These are phyloP conservation scores for Cryphonectria radicalis DNA, from an alignment of 2,329 filamentous ascomycete species.

Conservation along the genomic window DNA sequence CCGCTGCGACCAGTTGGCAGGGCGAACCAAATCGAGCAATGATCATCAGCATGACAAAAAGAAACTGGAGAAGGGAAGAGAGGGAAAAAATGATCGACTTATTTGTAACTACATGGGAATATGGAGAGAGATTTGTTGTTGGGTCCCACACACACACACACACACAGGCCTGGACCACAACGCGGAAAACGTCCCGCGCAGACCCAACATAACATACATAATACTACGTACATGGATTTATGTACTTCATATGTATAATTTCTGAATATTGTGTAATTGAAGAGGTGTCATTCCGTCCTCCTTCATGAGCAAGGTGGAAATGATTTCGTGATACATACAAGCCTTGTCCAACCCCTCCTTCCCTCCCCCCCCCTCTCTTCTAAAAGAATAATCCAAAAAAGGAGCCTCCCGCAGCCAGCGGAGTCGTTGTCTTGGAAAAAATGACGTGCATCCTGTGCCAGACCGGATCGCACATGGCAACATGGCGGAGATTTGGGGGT, in stretches of 20 bases:
- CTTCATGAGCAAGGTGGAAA: neutral
- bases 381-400: neutral
- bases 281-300: neutral
- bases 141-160: neutral
- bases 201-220: neutral
- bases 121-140: neutral
- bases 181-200: conserved; percentile 1
- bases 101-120: neutral
- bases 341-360: too few species aligned
- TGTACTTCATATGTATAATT: neutral
- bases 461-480: neutral
- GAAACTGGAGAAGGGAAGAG: neutral
- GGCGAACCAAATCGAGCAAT: neutral
- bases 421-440: neutral
- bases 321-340: neutral
- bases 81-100: neutral
- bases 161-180: neutral
- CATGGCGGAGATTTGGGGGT: neutral
- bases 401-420: neutral
- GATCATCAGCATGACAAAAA: neutral
- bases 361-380: neutral
- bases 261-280: neutral
- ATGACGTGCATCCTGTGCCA: conserved; percentile 1
- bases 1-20: neutral
- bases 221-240: neutral